Percentiles rank a stretch among this genome's conserved stretches.
Conservation (phyloP, 768 basidiomycete species). For the Agaricus subrufescens region DNA sequence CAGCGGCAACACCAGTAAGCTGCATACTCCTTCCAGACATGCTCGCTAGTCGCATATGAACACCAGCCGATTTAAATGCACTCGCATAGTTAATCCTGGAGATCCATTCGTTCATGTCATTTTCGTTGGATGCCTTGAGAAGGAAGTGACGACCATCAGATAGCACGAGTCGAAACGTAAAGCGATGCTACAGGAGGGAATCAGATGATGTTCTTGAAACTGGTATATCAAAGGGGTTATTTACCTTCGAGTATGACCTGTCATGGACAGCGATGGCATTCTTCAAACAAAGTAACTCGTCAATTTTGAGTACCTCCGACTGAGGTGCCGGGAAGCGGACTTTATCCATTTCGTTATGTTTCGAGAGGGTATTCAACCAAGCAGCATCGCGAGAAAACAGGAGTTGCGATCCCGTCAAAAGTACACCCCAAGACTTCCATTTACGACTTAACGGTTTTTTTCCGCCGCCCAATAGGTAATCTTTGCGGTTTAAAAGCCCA, state of each 20-base stretch:
- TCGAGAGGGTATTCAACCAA: conserved; percentile 30
- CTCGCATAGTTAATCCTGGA: conserved; percentile 91
- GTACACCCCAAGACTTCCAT: conserved; percentile 83
- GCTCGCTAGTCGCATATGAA: conserved; percentile 72
- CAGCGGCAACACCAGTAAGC: conserved; percentile 81
- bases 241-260: conserved; percentile 69
- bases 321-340: conserved; percentile 32
- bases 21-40: conserved; percentile 70
- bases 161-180: conserved; percentile 76
- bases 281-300: conserved; percentile 78
- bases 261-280: conserved; percentile 81
- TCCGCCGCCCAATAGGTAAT: conserved; percentile 71
- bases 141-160: conserved; percentile 78
- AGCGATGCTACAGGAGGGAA: conserved; percentile 41
- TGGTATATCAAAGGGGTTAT: conserved; percentile 11
- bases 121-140: conserved; percentile 63
- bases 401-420: conserved; percentile 87
- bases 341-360: conserved; percentile 18
- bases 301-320: conserved; percentile 58
- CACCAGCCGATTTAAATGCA: conserved; percentile 79
- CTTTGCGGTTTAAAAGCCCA: conserved; percentile 78
- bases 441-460: conserved; percentile 74
- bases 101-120: conserved; percentile 88
- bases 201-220: not conserved
- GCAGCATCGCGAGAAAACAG: conserved; percentile 79